Evolutionary conservation across 495 filamentous ascomycete species (phyloP), one percentile per base, ranked within the genome.

Genomic region (Neurospora cerealis): DNA sequence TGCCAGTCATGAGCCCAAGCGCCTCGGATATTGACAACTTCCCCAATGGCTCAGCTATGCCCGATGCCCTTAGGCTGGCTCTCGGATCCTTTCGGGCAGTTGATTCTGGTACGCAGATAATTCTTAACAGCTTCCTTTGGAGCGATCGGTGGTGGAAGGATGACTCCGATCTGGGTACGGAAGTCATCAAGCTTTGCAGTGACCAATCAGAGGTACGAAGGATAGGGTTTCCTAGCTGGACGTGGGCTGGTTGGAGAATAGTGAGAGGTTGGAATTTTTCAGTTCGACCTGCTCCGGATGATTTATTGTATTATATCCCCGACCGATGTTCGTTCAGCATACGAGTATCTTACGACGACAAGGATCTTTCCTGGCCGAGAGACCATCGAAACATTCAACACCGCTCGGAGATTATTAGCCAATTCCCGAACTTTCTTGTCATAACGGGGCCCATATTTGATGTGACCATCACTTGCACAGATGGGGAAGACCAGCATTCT

Each of bases 191-290:
- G n/a, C n/a, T n/a, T n/a, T n/a, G n/a, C n/a, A n/a, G n/a, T n/a
- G n/a, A n/a, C n/a, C n/a, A n/a, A n/a, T n/a, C n/a, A n/a, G n/a
- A n/a, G n/a, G n/a, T n/a, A n/a, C 44, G 44, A 21, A 48, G 72
- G 2, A 9, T 0, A 17, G 21, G 2, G 5, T 73, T 73, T n/a
- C 72, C 72, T 0, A 73, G 69, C 40, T 73, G 72, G 72, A 32
- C 69, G 0, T 73, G 72, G 72, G 19, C 37, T n/a, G 69, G 72
- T 6, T 73, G 72, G 72, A 11, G 9, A 32, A 28, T 28, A n/a
- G n/a, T n/a, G n/a, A n/a, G n/a, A n/a, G n/a, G n/a, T n/a, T n/a
- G n/a, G n/a, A n/a, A n/a, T n/a, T n/a, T n/a, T n/a, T n/a, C n/a
- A n/a, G n/a, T n/a, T n/a, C n/a, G n/a, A n/a, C n/a, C n/a, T n/a